Conservation (phyloP, 2,329 filamentous ascomycete genomes). For the Escovopsis sp. region DNA sequence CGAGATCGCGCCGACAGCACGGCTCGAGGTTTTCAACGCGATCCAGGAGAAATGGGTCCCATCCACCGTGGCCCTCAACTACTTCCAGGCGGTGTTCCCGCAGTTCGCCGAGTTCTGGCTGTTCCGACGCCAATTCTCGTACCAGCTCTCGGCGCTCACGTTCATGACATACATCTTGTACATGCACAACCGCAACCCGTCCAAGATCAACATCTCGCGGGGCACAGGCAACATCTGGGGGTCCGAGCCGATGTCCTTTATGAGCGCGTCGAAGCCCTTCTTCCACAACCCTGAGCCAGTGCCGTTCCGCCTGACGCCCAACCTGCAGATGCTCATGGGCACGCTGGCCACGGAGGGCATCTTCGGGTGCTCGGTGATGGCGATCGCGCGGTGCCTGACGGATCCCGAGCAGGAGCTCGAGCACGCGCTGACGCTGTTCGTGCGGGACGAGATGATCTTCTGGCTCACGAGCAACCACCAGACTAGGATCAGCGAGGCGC, state of each 20-base stretch:
- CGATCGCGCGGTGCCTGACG: conserved; percentile 83
- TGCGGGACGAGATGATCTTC: conserved; percentile 94
- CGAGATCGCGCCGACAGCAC: conserved; percentile 57
- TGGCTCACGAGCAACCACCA: conserved; percentile 81
- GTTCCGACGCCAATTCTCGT: conserved; percentile 92
- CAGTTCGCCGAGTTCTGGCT: conserved; percentile 94
- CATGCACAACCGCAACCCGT: conserved; percentile 90
- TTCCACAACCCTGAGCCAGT: conserved; percentile 94
- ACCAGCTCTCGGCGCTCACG: conserved; percentile 85
- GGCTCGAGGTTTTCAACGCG: conserved; percentile 82
- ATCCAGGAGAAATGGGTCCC: conserved; percentile 93
- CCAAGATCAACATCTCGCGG: conserved; percentile 85
- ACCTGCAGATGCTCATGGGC: conserved; percentile 90
- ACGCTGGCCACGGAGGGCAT: conserved; percentile 92
- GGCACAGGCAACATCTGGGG: conserved; percentile 90
- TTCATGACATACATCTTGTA: conserved; percentile 99
- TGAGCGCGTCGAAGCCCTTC: conserved; percentile 70
- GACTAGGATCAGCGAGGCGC: conserved; percentile 37
- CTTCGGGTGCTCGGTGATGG: conserved; percentile 90
- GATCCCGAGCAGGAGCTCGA: conserved; percentile 86
- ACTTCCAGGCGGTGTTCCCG: conserved; percentile 78
- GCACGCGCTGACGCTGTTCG: conserved; percentile 85
- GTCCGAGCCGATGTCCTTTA: conserved; percentile 80
- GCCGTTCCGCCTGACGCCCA: conserved; percentile 92
- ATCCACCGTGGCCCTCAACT: conserved; percentile 66